Base-by-base conservation (phyloP, 2,329 filamentous ascomycete genomes). In the Arachnomyces sp. region DNA sequence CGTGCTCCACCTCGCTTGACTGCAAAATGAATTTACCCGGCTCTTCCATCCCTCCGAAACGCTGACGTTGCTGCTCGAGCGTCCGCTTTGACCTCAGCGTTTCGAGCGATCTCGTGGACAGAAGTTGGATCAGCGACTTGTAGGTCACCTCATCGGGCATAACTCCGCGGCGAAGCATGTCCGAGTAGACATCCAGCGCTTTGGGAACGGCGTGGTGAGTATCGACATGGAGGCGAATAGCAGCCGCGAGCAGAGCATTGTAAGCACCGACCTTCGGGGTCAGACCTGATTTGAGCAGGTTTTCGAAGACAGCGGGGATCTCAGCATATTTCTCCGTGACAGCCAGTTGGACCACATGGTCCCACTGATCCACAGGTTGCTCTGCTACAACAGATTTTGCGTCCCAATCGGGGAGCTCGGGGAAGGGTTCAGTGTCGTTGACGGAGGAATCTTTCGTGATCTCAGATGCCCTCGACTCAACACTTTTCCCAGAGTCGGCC, bases 171-270 rank as follows among this genome's bases (percentile, higher is more conserved):
- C 82, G 80, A 51, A 94, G 79, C 92, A 98, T 96, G 59, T 96
- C 89, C 12, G 88, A 83, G 62, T 96, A 98, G 38, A 98, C 84
- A 66, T 94, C 89, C 38, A 96, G 74, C 4, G 87, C 88, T 68
- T 94, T 94, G 46, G 87, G 82, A 11, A 94, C 85, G 38, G 92
- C 79, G 65, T 93, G 84, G 39, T 83, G 82, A 62, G 81, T 84
- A 60, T 85, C 81, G 16, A 73, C 72, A 6, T 89, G 85, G 13
- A 95, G 75, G 51, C 86, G 76, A 46, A 95, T 86, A 11, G 88
- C 88, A 4, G 92, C 86, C 53, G 81, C 74, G 32, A 98, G 70
- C 33, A 98, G 73, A 36, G 87, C 84, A 59, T 95, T 95, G 72
- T 98, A 98, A n/a, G 90, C 84, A 34, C 79, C 73, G 35, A 86